A percentile compares a stretch with the other conserved stretches of the same genome.
These are phyloP conservation scores for Angophora floribunda DNA, from an alignment of 345 rosid species.

Conservation along the genomic window DNA sequence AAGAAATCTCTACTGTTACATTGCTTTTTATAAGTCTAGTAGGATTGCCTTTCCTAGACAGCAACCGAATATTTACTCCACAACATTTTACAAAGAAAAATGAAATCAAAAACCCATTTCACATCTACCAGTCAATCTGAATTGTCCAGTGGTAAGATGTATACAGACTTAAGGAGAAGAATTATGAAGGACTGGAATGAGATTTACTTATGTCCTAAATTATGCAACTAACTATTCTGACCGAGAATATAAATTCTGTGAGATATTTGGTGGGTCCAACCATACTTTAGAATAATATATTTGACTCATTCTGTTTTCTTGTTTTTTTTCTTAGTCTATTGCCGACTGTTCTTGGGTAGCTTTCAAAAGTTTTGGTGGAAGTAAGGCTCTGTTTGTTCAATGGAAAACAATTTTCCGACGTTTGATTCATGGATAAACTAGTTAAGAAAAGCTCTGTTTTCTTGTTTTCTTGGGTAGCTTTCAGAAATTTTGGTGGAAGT, in stretches of 20 bases:
- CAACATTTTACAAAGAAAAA: neutral
- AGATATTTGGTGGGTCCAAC: neutral
- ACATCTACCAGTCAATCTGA: neutral
- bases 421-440: neutral
- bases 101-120: neutral
- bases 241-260: neutral
- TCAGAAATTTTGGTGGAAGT: too few species aligned
- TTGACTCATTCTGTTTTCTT: neutral
- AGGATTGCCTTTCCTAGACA: neutral
- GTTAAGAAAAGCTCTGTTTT: too few species aligned
- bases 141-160: neutral
- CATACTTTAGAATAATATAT: neutral
- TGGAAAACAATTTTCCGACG: neutral
- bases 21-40: neutral
- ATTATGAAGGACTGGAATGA: neutral
- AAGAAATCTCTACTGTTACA: neutral
- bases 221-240: neutral
- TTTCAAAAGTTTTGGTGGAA: neutral
- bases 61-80: neutral
- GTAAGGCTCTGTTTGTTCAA: neutral
- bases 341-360: neutral
- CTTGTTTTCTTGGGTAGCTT: too few species aligned
- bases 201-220: neutral
- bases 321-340: neutral
- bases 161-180: neutral